Evolutionary conservation across 257 asterid species (phyloP), one percentile per base, ranked within the genome.

Genomic region (Rauvolfia tetraphylla): DNA sequence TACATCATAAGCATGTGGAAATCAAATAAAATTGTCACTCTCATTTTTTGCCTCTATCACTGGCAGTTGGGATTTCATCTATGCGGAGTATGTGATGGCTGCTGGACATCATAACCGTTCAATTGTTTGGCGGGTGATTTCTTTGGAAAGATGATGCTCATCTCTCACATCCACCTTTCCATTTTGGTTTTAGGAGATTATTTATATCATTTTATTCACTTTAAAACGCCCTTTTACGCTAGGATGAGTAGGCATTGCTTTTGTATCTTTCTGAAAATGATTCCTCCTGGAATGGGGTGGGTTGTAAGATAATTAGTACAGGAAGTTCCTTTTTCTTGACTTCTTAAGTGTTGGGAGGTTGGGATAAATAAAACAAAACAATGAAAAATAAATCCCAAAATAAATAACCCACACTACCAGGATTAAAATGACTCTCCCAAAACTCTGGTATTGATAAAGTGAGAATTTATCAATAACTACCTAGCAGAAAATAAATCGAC

Each of bases 21-120:
- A 44, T 14, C 54, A 42, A 29, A 23, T 39, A 62, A 4, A 62
- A 12, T 75, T 46, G 18, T 22, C 4, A 23, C 25, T 70, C 42
- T 56, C 23, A 58, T n/a, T 5, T 34, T 56, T 44, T 31, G 42
- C 51, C 22, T 58, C 67, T 44, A 41, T 61, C 73, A 54, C 66
- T 82, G 82, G 78, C 83, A 90, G 96, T 82, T 90, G 96, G 96
- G 96, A 90, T 83, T 87, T 90, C 82, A 90, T 90, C 81, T 90
- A 90, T 73, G 90, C 92, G 5, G 93, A 87, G 58, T 90, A 90
- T 78, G 83, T 88, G 68, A 86, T 88, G 90, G 87, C 81, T 63
- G 87, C 88, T 75, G 93, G 90, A 73, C 79, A 76, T 66, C 74
- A 75, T 62, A 83, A 82, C 73, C 88, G 88, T 69, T 84, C 91